A percentile compares a stretch with the other conserved stretches of the same genome.
These are phyloP conservation scores for Monosporascus sp. DNA, from an alignment of 2,329 filamentous ascomycete species.

Conservation along the genomic window DNA sequence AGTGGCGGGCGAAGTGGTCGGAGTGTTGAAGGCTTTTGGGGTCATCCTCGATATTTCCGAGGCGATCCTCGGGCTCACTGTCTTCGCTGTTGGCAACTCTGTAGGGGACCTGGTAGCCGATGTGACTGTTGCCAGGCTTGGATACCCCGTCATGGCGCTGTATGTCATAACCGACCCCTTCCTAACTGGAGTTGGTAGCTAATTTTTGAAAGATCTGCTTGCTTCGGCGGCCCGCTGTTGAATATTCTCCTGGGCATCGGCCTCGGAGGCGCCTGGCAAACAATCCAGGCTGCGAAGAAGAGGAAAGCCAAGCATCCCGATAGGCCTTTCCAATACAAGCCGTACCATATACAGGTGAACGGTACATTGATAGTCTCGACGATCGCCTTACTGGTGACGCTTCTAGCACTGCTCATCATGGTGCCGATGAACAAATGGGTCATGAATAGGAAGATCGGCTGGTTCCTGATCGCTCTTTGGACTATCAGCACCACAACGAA, in stretches of 20 bases:
- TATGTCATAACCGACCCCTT: slow-evolving; percentile 32
- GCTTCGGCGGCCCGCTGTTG: slow-evolving; percentile 97
- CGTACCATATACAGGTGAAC: slow-evolving; percentile 79
- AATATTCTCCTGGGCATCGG: slow-evolving; percentile 95
- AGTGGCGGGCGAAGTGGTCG: slow-evolving; percentile 92
- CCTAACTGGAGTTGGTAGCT: slow-evolving; percentile 11
- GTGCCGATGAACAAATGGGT: slow-evolving; percentile 85
- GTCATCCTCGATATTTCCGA: slow-evolving; percentile 91
- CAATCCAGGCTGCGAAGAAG: slow-evolving; percentile 62
- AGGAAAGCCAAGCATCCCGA: slow-evolving; percentile 63
- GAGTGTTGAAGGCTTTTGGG: slow-evolving; percentile 86
- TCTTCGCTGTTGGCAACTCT: slow-evolving; percentile 95
- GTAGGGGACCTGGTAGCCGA: slow-evolving; percentile 91
- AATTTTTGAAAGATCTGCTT: slow-evolving; percentile 59
- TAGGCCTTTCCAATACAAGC: slow-evolving; percentile 59
- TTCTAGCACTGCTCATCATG: slow-evolving; percentile 70
- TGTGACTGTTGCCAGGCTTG: slow-evolving; percentile 86
- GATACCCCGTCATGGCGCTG: slow-evolving; percentile 93
- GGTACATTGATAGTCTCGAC: slow-evolving; percentile 82
- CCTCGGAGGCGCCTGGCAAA: slow-evolving; percentile 86
- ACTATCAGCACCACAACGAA: slow-evolving; percentile 73
- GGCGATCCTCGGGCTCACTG: slow-evolving; percentile 87
- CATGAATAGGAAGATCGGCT: slow-evolving; percentile 78
- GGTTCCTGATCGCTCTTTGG: slow-evolving; percentile 77
- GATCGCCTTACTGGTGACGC: slow-evolving; percentile 73